phyloP scores from a whole-genome alignment of 2,329 filamentous ascomycete species.

The Fusarium luffae region DNA sequence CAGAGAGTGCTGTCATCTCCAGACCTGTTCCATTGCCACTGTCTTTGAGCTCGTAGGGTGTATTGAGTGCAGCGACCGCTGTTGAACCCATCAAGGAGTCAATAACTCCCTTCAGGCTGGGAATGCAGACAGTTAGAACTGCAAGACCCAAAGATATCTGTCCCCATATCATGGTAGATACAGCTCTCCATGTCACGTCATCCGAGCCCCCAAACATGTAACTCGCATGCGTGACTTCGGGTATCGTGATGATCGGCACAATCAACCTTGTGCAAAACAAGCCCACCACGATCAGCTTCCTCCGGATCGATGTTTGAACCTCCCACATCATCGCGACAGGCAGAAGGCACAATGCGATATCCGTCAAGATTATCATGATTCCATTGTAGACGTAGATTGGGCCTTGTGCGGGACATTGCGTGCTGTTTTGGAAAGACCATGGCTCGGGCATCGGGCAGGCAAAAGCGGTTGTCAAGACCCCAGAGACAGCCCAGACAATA shows the following conservation, averaged over 20 bases:
- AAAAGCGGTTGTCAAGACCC: conserved; percentile 28
- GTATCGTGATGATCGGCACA: conserved; percentile 37
- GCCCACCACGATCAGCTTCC: conserved; percentile 35
- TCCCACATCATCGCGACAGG: conserved; percentile 44
- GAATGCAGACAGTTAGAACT: conserved; percentile 40
- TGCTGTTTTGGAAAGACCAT: conserved; percentile 16
- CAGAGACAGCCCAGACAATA: conserved; percentile 21
- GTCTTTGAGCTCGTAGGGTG: conserved; percentile 38
- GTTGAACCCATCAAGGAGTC: conserved; percentile 39
- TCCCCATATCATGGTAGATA: conserved; percentile 36
- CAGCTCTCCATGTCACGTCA: conserved; percentile 31
- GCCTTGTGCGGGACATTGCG: conserved; percentile 26
- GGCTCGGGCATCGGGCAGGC: conserved; percentile 35
- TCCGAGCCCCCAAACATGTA: conserved; percentile 29
- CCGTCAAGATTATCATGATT: conserved; percentile 30
- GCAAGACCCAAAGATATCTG: conserved; percentile 37
- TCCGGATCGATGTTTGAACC: conserved; percentile 33
- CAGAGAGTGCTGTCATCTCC: conserved; percentile 25
- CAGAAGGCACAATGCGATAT: conserved; percentile 27
- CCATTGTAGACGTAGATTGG: conserved; percentile 35
- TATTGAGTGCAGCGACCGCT: conserved; percentile 31
- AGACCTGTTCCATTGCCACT: conserved; percentile 36
- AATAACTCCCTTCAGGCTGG: conserved; percentile 40
- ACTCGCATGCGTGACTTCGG: conserved; percentile 19
- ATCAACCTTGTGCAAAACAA: conserved; percentile 39